Evolutionary conservation across 805 yeast species (phyloP).

Genomic region (Grigorovia yakushimaensis): DNA sequence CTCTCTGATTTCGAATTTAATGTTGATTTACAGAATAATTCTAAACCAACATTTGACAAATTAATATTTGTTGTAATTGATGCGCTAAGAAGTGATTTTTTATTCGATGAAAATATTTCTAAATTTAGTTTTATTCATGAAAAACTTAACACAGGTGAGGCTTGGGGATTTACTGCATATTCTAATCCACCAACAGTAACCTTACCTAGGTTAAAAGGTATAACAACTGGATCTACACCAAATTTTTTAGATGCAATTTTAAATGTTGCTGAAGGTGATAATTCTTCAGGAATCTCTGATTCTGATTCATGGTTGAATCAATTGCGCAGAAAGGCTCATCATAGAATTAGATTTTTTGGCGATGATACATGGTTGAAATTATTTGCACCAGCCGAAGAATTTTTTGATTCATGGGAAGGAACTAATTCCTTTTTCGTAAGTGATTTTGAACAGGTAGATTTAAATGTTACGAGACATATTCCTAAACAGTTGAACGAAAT

Average conservation of each 20-base stretch:
- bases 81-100: constrained; percentile 84
- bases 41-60: constrained; percentile 42
- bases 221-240: constrained; percentile 92
- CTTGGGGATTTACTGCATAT: constrained; percentile 82
- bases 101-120: constrained; percentile 53
- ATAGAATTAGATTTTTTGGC: constrained; percentile 71
- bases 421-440: constrained; percentile 91
- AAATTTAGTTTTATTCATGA: constrained; percentile 58
- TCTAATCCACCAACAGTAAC: constrained; percentile 97
- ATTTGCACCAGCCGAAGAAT: constrained; percentile 45
- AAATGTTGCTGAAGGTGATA: constrained; percentile 85
- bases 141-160: constrained; percentile 55
- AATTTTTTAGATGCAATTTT: constrained; percentile 88
- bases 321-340: constrained; percentile 29
- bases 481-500: constrained; percentile 40
- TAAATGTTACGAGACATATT: constrained; percentile 84
- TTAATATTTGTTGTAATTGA: constrained; percentile 81
- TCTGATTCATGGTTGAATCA: constrained; percentile 89
- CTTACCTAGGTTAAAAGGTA: constrained; percentile 83
- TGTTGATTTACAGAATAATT: constrained; percentile 23
- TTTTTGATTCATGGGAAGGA: constrained; percentile 65
- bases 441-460: constrained; percentile 89
- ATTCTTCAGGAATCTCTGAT: constrained; percentile 50
- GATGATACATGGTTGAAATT: constrained; percentile 97
- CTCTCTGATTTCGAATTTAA: constrained; percentile 31